phyloP scores from a whole-genome alignment of 179 eudicot species.

The Pouteria campechiana region DNA sequence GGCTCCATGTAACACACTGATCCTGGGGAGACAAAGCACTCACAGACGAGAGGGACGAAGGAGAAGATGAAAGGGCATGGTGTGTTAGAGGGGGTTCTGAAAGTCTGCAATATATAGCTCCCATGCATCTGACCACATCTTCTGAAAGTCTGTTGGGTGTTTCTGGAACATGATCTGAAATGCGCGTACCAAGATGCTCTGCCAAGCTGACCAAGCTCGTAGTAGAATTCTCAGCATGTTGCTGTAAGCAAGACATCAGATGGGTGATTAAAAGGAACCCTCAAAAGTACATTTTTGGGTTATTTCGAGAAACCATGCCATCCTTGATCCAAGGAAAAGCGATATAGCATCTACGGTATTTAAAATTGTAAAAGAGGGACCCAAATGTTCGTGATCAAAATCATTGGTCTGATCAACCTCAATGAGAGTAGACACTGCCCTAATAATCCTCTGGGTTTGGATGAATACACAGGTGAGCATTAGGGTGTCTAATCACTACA shows the following conservation, averaged over 20 bases:
- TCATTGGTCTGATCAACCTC: too few species aligned
- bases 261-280: too few species aligned
- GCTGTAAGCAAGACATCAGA: constrained; percentile 38
- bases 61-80: constrained; percentile 69
- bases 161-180: constrained; percentile 70
- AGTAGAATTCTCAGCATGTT: constrained; percentile 39
- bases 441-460: too few species aligned
- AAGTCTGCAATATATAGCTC: constrained; percentile 69
- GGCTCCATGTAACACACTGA: constrained; percentile 70
- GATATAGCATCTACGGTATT: too few species aligned
- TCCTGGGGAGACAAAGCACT: constrained; percentile 76
- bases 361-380: too few species aligned
- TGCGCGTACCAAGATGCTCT: constrained; percentile 92
- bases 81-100: constrained; percentile 59
- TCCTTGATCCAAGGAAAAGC: too few species aligned
- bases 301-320: too few species aligned
- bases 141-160: constrained; percentile 84
- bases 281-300: too few species aligned
- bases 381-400: too few species aligned
- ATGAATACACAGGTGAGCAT: too few species aligned
- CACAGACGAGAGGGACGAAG: constrained; percentile 61
- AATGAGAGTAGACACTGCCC: too few species aligned
- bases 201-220: constrained; percentile 76
- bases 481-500: too few species aligned
- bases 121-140: constrained; percentile 85